A percentile compares a stretch with the other conserved stretches of the same genome.
Conservation (phyloP, 2,329 filamentous ascomycete species). For the Helicocarpus griseus region DNA sequence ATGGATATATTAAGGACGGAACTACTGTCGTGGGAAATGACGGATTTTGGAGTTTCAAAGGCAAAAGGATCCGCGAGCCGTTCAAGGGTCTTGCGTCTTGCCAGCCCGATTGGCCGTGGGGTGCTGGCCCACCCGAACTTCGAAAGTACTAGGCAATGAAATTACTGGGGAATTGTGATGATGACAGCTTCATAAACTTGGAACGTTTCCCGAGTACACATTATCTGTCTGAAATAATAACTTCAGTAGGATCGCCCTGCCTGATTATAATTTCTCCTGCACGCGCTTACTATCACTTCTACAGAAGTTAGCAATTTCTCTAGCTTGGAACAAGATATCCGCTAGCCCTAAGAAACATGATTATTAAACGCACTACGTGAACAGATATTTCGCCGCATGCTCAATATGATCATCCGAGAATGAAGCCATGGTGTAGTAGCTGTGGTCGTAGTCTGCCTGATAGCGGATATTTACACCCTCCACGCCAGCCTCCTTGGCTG, state of each 20-base stretch:
- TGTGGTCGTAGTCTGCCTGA: slow-evolving; percentile 90
- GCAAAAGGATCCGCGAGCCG: not conserved
- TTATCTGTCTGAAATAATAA: too few relatives aligned
- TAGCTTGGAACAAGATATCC: slow-evolving; percentile 9
- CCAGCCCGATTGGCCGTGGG: too few relatives aligned
- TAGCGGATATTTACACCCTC: slow-evolving; percentile 67
- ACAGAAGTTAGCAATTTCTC: slow-evolving; percentile 12
- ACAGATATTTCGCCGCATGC: slow-evolving; percentile 79
- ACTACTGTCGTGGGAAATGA: not conserved
- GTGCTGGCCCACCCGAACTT: too few relatives aligned
- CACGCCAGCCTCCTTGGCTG: slow-evolving; percentile 65
- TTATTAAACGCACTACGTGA: slow-evolving; percentile 42
- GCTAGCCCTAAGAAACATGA: slow-evolving; percentile 5
- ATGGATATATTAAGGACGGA: not conserved
- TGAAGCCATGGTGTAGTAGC: slow-evolving; percentile 89
- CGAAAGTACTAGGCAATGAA: too few relatives aligned
- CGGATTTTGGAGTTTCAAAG: not conserved
- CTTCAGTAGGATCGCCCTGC: too few relatives aligned
- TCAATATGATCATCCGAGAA: slow-evolving; percentile 87
- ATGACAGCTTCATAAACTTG: too few relatives aligned
- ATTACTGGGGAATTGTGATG: too few relatives aligned
- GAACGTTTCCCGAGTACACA: too few relatives aligned
- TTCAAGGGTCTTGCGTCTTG: not conserved
- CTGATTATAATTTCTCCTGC: not conserved
- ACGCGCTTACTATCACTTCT: slow-evolving; percentile 15